These are phyloP conservation scores for Syncephalastrum racemosum DNA, from an alignment of 371 early-diverging fungal genomes.

Conservation along the genomic window DNA sequence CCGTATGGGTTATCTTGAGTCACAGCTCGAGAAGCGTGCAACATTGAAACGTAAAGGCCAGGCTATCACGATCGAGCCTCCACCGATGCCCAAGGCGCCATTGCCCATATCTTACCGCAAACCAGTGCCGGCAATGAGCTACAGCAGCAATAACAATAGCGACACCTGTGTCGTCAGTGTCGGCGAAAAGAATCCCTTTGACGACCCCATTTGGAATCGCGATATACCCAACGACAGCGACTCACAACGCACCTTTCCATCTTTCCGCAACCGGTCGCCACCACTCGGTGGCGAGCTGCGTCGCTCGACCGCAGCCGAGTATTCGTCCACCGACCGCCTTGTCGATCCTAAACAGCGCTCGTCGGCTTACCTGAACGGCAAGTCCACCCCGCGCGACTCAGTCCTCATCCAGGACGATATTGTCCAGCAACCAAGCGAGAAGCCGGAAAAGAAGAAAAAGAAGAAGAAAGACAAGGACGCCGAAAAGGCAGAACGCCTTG, in stretches of 20 bases:
- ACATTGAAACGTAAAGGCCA: constrained; percentile 23
- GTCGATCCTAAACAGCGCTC: constrained; percentile 5
- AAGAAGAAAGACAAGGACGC: constrained; percentile 19
- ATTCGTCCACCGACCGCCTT: constrained; percentile 10
- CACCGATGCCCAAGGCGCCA: no score
- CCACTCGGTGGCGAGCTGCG: not conserved
- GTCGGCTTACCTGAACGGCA: not conserved
- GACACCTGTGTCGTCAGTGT: constrained; percentile 7
- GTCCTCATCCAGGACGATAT: not conserved
- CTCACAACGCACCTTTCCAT: constrained; percentile 7
- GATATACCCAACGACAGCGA: constrained; percentile 5
- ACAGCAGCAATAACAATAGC: constrained; percentile 3
- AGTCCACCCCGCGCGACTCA: not conserved
- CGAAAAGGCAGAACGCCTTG: constrained; percentile 47
- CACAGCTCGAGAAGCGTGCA: constrained; percentile 34
- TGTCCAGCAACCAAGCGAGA: not conserved
- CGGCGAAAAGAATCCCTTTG: constrained; percentile 33
- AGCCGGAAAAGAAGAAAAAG: constrained; percentile 12
- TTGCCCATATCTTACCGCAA: no score
- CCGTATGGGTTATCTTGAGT: constrained; percentile 49
- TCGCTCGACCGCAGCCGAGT: not conserved
- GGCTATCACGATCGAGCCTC: not conserved
- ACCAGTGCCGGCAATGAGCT: not conserved
- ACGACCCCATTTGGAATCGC: constrained; percentile 39
- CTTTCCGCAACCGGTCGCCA: not conserved